Evolutionary conservation across 1,284 basidiomycete species (phyloP), one percentile per base, ranked within the genome.

Genomic region (Moesziomyces sp.): DNA sequence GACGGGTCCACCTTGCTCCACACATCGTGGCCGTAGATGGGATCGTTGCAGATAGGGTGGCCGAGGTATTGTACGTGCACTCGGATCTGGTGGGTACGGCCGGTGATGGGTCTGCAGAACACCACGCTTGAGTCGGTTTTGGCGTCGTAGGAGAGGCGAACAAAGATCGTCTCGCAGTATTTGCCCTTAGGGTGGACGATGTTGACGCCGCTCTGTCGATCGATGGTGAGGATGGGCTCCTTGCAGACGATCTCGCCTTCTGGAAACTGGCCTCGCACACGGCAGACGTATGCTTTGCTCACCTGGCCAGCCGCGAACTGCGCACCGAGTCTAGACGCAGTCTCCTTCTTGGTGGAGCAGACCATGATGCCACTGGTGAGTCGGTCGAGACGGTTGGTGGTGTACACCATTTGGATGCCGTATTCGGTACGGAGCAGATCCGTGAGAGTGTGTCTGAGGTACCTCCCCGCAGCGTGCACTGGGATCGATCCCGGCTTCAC

Each of bases 321-420:
- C 11, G 74, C 72, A 1, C 78, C 91, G 23, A 99, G 86, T 18
- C 87, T 84, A 21, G 89, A 88, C 0, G 94, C 93, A 26, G 92
- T 88, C 48, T 89, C 86, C 2, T 90, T 86, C 14, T 90, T 91
- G 14, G 94, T 87, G 0, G 94, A 93, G 56, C 97, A 88, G 73
- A 99, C 93, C 94, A 99, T 96, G 58, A 98, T 87, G 5, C 97
- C 97, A 0, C 93, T 96, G 0, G 97, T 99, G 19, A 99, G 87
- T 52, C 97, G 88, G 85, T 99, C 97, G 48, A 99, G 87, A 50
- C 97, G 89, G 83, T 99, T 99, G 43, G 94, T 91, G 63, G 96
- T 91, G 84, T 93, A 94, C 30, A 91, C 90, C 79, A 92, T 92
- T 52, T 90, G 86, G 65, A 92, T 91, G 1, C 91, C 92, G 78